Evolutionary conservation across 345 rosid genomes (phyloP), one percentile per base, ranked within the genome.

Genomic region (Brassica juncea): DNA sequence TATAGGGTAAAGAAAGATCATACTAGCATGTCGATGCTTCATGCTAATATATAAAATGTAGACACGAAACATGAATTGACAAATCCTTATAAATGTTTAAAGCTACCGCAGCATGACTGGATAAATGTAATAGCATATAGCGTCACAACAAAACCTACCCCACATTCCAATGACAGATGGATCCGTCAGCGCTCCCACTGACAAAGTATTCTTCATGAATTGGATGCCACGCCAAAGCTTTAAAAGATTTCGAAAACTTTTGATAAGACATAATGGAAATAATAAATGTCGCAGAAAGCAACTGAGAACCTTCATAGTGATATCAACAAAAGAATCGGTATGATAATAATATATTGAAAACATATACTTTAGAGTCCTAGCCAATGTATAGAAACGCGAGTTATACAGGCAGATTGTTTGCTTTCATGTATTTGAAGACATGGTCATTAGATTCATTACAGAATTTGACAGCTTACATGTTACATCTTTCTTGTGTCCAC

Each of bases 171-270:
- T 95, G 99, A 85, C 89, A 91, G 75, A 95, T 89, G 76, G 97
- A 86, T 21, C 99, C 99, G 28, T 93, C 99, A 73, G 73, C 85
- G 79, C 99, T 91, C 82, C 99, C 98, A 80, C 99, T 95, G 76
- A 95, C 98, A 81, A 93, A 95, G 84, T 90, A 91, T 81, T 95
- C 98, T 84, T 95, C 99, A 84, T 95, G 97, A 82, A 90, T 91
- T 68, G 99, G 99, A 81, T 95, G 98, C 98, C 98, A 95, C 55
- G 97, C 97, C 97, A 95, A 80, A 55, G 94, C 99, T 94, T 6
- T 54, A 42, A 58, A n/a, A 65, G 52, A 55, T 6, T 42, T 70
- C 0, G 16, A 44, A n/a, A 80, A 55, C 31, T 55, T 80, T 54
- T 42, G 60, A 6, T 75, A 23, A 75, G 55, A 63, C 27, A 63